Conservation (phyloP, 2,329 filamentous ascomycete species). For the Blastomyces silverae region DNA sequence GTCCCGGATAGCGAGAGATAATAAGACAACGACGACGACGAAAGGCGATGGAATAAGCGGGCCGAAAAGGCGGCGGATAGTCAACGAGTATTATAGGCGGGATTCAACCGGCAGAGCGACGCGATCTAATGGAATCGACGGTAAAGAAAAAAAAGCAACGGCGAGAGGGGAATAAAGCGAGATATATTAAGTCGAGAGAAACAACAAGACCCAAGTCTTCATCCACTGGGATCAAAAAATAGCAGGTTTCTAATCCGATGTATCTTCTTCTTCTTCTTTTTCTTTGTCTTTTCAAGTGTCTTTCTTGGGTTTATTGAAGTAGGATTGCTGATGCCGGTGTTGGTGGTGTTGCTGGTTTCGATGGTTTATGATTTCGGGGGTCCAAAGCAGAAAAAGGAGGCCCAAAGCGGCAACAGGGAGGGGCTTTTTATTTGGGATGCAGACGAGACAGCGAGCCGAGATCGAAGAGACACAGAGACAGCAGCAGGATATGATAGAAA, state of each 20-base stretch:
- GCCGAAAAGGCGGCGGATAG: background rate
- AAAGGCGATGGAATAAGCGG: background rate
- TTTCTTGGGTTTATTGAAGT: background rate
- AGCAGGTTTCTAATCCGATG: background rate
- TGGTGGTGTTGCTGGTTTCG: background rate
- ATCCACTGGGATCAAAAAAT: background rate
- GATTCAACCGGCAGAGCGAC: slow-evolving; percentile 9
- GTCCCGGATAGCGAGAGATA: background rate
- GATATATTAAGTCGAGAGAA: slow-evolving; percentile 4
- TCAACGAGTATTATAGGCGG: background rate
- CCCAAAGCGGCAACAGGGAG: background rate
- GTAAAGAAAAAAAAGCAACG: slow-evolving; percentile 12
- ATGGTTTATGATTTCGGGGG: background rate
- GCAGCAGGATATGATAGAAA: background rate
- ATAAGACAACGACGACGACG: background rate
- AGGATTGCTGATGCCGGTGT: background rate
- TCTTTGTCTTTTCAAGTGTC: background rate
- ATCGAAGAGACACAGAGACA: background rate
- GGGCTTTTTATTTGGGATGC: background rate
- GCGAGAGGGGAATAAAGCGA: slow-evolving; percentile 10
- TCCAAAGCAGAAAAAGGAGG: background rate
- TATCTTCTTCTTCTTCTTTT: background rate
- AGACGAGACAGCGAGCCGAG: background rate
- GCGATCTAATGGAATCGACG: slow-evolving; percentile 12
- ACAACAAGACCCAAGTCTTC: background rate